Evolutionary conservation across 768 basidiomycete genomes (phyloP).

Genomic region (Tulasnella sp.): DNA sequence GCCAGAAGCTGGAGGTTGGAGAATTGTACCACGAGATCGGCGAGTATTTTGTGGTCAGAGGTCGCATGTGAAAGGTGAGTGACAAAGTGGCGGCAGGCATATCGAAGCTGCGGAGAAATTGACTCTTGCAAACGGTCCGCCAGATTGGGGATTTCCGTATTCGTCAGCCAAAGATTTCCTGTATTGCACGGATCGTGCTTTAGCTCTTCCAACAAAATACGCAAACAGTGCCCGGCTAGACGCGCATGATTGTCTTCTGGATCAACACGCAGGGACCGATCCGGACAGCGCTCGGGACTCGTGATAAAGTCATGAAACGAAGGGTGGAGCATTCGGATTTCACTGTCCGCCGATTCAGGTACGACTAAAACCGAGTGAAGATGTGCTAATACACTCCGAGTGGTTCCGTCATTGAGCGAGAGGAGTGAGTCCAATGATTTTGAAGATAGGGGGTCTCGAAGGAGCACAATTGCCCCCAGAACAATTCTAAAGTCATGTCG

Average conservation of each 20-base stretch:
- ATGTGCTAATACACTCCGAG: background rate
- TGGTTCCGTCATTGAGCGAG: too few relatives aligned
- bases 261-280: background rate
- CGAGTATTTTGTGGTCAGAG: background rate
- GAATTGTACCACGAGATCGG: background rate
- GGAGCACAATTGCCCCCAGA: background rate
- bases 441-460: background rate
- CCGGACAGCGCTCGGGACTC: background rate
- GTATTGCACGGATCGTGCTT: background rate
- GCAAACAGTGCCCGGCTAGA: background rate
- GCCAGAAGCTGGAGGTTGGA: background rate
- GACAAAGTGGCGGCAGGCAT: background rate
- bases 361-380: constrained; percentile 12
- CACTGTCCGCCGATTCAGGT: background rate
- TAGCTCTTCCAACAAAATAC: background rate
- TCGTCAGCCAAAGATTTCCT: background rate
- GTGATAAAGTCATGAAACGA: constrained; percentile 26
- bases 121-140: background rate
- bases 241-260: background rate
- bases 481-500: too few relatives aligned
- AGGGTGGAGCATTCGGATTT: constrained; percentile 6
- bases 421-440: too few relatives aligned
- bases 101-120: background rate
- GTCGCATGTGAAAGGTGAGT: background rate
- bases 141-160: background rate